These are phyloP conservation scores for Chloromonas sp. DNA, from an alignment of 163 green algal species.

Conservation along the genomic window DNA sequence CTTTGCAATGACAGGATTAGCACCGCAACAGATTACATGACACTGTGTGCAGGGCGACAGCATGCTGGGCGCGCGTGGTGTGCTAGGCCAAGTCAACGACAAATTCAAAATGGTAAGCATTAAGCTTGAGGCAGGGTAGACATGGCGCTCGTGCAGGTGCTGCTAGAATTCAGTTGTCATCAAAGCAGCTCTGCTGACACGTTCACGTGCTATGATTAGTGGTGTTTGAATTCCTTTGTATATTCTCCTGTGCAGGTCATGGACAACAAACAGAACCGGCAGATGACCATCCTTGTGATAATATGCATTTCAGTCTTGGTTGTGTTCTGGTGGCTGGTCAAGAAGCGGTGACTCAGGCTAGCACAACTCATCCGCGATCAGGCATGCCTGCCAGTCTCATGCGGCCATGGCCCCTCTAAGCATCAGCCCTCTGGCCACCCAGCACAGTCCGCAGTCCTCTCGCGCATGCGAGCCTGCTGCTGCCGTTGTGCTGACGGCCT, in stretches of 20 bases:
- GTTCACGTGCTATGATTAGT: background rate
- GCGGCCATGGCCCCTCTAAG: no score
- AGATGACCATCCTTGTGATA: background rate
- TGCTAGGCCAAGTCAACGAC: slow-evolving; percentile 11
- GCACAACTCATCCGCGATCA: background rate
- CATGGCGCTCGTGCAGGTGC: no score
- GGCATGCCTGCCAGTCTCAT: background rate
- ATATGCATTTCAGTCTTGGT: background rate
- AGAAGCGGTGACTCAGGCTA: background rate
- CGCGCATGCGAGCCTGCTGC: no score
- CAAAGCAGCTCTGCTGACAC: background rate
- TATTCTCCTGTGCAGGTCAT: background rate
- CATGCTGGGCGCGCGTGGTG: slow-evolving; percentile 5
- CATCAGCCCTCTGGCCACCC: no score
- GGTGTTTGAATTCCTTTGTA: no score
- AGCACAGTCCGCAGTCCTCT: no score
- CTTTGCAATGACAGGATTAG: no score
- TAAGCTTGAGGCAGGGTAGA: no score
- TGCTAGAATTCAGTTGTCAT: no score
- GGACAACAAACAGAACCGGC: slow-evolving; percentile 1
- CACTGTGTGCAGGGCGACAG: slow-evolving; percentile 5
- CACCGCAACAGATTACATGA: no score
- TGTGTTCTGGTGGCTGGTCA: background rate
- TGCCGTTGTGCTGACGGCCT: no score
- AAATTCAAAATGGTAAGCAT: slow-evolving; percentile 17